Conservation (phyloP, 129 eudicot genomes). For the Logfia minima region DNA sequence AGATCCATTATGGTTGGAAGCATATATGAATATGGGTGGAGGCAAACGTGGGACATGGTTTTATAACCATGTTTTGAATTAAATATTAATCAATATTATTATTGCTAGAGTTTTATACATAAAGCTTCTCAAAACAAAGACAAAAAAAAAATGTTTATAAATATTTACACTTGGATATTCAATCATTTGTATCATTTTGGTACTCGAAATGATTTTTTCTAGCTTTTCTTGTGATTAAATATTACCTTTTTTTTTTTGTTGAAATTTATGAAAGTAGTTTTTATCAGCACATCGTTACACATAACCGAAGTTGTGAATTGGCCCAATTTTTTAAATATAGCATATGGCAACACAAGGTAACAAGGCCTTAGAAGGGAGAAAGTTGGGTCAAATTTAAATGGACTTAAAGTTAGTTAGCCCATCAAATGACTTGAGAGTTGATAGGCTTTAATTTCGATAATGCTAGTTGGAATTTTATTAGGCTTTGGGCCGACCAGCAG, state of each 20-base stretch:
- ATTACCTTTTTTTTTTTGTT: too few species aligned
- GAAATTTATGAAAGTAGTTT: not conserved
- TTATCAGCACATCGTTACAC: not conserved
- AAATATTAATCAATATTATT: not conserved
- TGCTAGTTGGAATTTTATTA: too few species aligned
- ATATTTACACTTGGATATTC: not conserved
- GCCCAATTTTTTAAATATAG: not conserved
- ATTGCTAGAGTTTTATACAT: too few species aligned
- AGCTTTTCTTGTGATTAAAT: too few species aligned
- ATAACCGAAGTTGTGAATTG: not conserved
- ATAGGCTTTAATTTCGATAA: not conserved
- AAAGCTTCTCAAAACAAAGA: too few species aligned
- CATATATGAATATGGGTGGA: not conserved
- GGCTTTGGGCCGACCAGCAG: not conserved
- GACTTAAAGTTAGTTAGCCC: not conserved
- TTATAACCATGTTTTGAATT: constrained; percentile 22
- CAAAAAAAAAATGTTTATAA: too few species aligned
- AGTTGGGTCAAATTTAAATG: not conserved
- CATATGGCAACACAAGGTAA: not conserved
- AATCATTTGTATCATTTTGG: not conserved
- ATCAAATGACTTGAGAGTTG: not conserved
- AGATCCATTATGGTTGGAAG: constrained; percentile 18
- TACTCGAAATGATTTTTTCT: not conserved
- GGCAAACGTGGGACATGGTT: constrained; percentile 24
- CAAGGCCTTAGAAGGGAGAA: not conserved